Evolutionary conservation across 2,329 filamentous ascomycete species (phyloP).

Genomic region (Blastomyces gilchristii): DNA sequence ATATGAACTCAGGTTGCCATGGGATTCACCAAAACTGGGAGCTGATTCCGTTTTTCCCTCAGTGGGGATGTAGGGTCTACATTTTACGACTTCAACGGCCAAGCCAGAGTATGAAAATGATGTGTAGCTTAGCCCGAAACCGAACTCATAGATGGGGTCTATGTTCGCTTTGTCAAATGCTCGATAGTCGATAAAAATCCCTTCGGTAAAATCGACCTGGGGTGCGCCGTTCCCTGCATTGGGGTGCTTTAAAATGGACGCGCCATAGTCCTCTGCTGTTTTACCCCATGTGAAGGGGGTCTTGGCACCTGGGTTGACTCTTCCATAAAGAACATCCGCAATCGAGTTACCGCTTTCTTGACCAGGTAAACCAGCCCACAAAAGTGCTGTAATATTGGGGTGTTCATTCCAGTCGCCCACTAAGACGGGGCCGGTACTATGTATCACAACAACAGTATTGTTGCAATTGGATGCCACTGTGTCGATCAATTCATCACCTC

Average conservation of each 20-base stretch:
- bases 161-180: slow-evolving; percentile 42
- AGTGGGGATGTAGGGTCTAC: slow-evolving; percentile 43
- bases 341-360: slow-evolving; percentile 67
- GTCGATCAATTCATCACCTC: slow-evolving; percentile 69
- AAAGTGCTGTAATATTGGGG: slow-evolving; percentile 61
- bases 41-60: slow-evolving; percentile 45
- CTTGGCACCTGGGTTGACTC: slow-evolving; percentile 52
- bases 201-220: slow-evolving; percentile 51
- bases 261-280: slow-evolving; percentile 45
- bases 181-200: slow-evolving; percentile 49
- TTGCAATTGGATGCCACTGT: slow-evolving; percentile 66
- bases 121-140: slow-evolving; percentile 50
- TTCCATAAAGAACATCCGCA: slow-evolving; percentile 62
- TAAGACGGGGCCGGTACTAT: slow-evolving; percentile 71
- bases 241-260: slow-evolving; percentile 46
- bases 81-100: slow-evolving; percentile 36
- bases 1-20: slow-evolving; percentile 43
- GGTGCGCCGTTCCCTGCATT: slow-evolving; percentile 49
- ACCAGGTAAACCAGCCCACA: slow-evolving; percentile 65
- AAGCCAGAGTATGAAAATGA: slow-evolving; percentile 49
- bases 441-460: slow-evolving; percentile 88
- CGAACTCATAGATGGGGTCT: slow-evolving; percentile 50
- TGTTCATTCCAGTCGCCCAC: slow-evolving; percentile 52
- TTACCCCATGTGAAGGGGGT: slow-evolving; percentile 51
- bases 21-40: slow-evolving; percentile 41